Percentiles rank a stretch among this genome's conserved stretches.
These are phyloP conservation scores for Amauroascus niger DNA, from an alignment of 2,329 filamentous ascomycete genomes.

Conservation along the genomic window DNA sequence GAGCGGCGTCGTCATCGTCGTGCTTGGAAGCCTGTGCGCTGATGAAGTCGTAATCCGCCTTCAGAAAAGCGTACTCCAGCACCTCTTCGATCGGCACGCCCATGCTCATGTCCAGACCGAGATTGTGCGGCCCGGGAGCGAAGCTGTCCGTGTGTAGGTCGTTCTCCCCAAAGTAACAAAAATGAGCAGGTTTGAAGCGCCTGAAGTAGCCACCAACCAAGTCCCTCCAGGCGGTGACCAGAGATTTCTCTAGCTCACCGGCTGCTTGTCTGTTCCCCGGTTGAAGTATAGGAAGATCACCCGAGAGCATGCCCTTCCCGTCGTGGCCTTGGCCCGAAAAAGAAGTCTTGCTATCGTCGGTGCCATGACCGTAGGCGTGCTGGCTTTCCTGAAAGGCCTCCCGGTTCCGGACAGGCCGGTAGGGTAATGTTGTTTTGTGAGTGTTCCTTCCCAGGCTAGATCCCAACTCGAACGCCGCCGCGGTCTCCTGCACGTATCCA, in stretches of 20 bases:
- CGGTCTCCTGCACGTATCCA: slow-evolving; percentile 76
- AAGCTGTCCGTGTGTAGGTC: slow-evolving; percentile 27
- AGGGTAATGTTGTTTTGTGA: slow-evolving; percentile 7
- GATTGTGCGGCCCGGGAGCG: slow-evolving; percentile 12
- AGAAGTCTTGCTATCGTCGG: not conserved
- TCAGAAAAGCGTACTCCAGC: slow-evolving; percentile 83
- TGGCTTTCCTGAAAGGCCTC: slow-evolving; percentile 13
- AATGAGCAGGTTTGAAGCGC: slow-evolving; percentile 75
- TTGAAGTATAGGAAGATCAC: slow-evolving; percentile 41
- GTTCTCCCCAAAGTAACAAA: slow-evolving; percentile 42
- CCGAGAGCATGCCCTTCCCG: slow-evolving; percentile 16
- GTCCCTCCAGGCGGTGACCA: slow-evolving; percentile 69
- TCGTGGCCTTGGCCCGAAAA: slow-evolving; percentile 1
- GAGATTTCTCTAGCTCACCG: slow-evolving; percentile 56
- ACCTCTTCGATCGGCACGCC: slow-evolving; percentile 44
- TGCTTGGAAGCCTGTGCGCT: slow-evolving; percentile 75
- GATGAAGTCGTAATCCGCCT: slow-evolving; percentile 90
- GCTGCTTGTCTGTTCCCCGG: slow-evolving; percentile 52
- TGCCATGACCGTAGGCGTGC: slow-evolving; percentile 1
- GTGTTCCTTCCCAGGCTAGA: slow-evolving; percentile 55
- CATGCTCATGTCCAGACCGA: slow-evolving; percentile 25
- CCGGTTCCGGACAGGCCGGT: slow-evolving; percentile 13
- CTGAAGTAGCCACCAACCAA: slow-evolving; percentile 91
- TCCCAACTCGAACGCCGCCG: slow-evolving; percentile 62
- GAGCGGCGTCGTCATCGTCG: slow-evolving; percentile 61